Percentiles rank a stretch among this genome's conserved stretches.
Evolutionary conservation across 2,329 filamentous ascomycete species (phyloP).

Genomic region (Arachnomyces sp.): DNA sequence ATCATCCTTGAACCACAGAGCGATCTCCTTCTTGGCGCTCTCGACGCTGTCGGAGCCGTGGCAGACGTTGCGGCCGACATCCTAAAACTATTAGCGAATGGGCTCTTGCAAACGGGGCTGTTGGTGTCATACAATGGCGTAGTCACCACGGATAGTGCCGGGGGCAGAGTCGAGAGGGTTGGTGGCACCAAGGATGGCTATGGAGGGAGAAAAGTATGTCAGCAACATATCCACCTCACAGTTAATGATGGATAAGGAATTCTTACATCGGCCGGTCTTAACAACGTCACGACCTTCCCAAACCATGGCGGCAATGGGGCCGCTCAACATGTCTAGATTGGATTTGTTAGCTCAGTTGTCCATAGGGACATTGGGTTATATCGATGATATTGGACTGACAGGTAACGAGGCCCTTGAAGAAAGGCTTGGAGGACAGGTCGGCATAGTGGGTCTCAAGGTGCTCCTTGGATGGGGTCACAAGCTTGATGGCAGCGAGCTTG

Average conservation of each 20-base stretch:
- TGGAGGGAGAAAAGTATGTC: slow-evolving; percentile 14
- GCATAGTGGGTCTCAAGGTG: slow-evolving; percentile 98
- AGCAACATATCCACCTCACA: background rate
- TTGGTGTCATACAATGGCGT: slow-evolving; percentile 55
- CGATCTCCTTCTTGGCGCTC: slow-evolving; percentile 99
- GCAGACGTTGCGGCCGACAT: slow-evolving; percentile 97
- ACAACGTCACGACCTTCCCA: slow-evolving; percentile 98
- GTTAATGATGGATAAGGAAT: background rate
- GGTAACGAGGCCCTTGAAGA: slow-evolving; percentile 89
- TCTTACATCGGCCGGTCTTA: slow-evolving; percentile 88
- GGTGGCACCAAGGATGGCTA: slow-evolving; percentile 92
- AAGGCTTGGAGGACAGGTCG: slow-evolving; percentile 87
- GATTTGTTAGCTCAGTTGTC: slow-evolving; percentile 1
- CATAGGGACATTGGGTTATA: background rate
- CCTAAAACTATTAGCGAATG: slow-evolving; percentile 31
- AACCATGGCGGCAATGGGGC: slow-evolving; percentile 98
- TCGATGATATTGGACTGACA: slow-evolving; percentile 54
- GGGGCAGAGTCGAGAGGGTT: slow-evolving; percentile 92
- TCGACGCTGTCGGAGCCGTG: slow-evolving; percentile 98
- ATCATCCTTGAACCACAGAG: slow-evolving; percentile 89
- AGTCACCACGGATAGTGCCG: slow-evolving; percentile 97
- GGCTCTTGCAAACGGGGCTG: background rate
- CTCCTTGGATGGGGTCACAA: slow-evolving; percentile 77
- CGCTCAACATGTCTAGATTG: slow-evolving; percentile 79
- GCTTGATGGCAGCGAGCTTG: slow-evolving; percentile 98